phyloP scores from a whole-genome alignment of 352 stramenopile species.

The Phytophthora palmivora region DNA sequence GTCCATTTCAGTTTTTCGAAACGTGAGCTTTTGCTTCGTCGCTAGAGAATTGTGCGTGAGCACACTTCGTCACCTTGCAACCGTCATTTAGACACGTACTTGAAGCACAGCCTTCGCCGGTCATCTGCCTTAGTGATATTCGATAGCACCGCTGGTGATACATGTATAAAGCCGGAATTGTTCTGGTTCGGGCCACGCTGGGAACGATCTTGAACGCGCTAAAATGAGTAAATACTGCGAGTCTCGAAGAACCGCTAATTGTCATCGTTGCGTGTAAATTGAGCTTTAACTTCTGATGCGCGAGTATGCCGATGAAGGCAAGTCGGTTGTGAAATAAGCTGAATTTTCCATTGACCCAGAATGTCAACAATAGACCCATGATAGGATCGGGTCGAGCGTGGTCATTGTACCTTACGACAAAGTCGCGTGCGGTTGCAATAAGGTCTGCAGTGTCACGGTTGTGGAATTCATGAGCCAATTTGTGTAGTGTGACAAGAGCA shows the following conservation, averaged over 20 bases:
- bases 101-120: conserved; percentile 9
- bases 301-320: not conserved
- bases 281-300: not conserved
- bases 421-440: conserved; percentile 4
- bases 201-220: not conserved
- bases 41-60: conserved; percentile 10
- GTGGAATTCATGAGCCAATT: conserved; percentile 19
- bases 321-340: conserved; percentile 12
- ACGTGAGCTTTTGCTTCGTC: conserved; percentile 3
- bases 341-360: conserved; percentile 25
- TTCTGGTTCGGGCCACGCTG: not conserved
- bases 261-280: conserved; percentile 23
- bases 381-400: not conserved
- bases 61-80: conserved; percentile 11
- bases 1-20: not conserved
- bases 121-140: not conserved
- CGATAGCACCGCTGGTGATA: not conserved
- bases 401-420: conserved; percentile 15
- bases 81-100: conserved; percentile 7
- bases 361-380: conserved; percentile 4
- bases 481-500: not conserved
- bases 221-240: not conserved
- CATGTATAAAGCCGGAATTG: not conserved
- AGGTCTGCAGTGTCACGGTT: conserved; percentile 7
- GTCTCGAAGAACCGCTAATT: conserved; percentile 12